Conservation (phyloP, 331 rosid species). For the Cydonia oblonga region DNA sequence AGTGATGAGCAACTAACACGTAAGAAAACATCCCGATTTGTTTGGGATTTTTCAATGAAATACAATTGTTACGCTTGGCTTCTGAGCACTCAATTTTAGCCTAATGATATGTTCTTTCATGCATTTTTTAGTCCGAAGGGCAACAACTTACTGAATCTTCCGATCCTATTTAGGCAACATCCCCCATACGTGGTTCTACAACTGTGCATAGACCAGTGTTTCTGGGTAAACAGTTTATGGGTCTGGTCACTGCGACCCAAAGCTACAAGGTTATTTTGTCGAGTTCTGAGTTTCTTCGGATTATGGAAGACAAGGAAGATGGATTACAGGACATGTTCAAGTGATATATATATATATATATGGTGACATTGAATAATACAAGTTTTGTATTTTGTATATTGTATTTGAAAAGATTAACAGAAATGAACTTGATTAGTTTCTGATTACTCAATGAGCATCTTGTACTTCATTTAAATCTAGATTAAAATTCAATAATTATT, state of each 20-base stretch:
- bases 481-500: neutral
- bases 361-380: too few relatives aligned
- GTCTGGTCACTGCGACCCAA: too few relatives aligned
- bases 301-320: neutral
- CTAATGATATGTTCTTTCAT: too few relatives aligned
- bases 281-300: neutral
- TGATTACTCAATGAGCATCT: neutral
- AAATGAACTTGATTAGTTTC: neutral
- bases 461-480: neutral
- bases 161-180: too few relatives aligned
- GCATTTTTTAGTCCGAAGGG: too few relatives aligned
- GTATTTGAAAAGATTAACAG: neutral
- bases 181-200: too few relatives aligned
- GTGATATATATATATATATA: too few relatives aligned
- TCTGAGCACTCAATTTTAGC: neutral
- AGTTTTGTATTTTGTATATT: too few relatives aligned
- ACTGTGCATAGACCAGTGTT: too few relatives aligned
- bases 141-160: too few relatives aligned
- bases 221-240: too few relatives aligned
- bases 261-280: neutral
- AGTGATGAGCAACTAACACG: conserved; percentile 12
- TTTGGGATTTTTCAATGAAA: neutral
- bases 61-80: conserved; percentile 10
- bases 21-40: neutral
- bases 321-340: neutral